Percentiles rank a stretch among this genome's conserved stretches.
These are phyloP conservation scores for Xerocomellus intermedius DNA, from an alignment of 768 basidiomycete genomes.

Conservation along the genomic window DNA sequence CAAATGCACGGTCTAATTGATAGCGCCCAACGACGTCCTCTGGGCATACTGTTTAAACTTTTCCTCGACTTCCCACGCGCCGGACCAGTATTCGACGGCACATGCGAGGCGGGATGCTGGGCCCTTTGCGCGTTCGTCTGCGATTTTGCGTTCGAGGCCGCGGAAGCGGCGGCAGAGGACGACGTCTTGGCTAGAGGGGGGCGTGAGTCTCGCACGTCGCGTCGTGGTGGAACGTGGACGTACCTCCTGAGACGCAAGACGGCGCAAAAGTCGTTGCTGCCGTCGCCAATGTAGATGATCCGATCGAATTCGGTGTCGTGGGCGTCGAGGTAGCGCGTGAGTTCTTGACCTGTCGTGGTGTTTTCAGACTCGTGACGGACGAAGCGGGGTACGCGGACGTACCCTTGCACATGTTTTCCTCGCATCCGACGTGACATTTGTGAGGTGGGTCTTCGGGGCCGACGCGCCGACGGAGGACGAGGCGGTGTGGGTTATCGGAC, in stretches of 20 bases:
- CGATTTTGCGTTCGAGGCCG: conserved; percentile 77
- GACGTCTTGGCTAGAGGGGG: conserved; percentile 64
- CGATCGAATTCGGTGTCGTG: conserved; percentile 59
- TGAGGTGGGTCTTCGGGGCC: conserved; percentile 80
- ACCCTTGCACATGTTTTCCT: conserved; percentile 99
- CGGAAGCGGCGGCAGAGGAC: conserved; percentile 77
- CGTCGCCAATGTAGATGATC: conserved; percentile 91
- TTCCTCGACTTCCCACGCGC: conserved; percentile 97
- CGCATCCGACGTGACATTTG: conserved; percentile 82
- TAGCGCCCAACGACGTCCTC: not conserved
- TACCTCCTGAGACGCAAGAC: conserved; percentile 76
- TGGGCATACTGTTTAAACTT: conserved; percentile 43
- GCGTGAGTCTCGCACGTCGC: not conserved
- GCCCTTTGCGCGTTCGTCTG: conserved; percentile 52
- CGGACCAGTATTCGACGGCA: conserved; percentile 80
- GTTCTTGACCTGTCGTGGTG: conserved; percentile 73
- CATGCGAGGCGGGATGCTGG: conserved; percentile 61
- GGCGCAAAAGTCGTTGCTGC: conserved; percentile 94
- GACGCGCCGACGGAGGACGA: conserved; percentile 74
- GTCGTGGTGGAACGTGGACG: not conserved
- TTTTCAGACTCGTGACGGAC: no score
- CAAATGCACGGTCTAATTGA: not conserved
- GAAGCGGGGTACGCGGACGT: no score
- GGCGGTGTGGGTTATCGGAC: conserved; percentile 56
- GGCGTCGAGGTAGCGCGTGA: conserved; percentile 69